phyloP scores from a whole-genome alignment of 1,284 basidiomycete species.

The Papiliotrema terrestris region DNA sequence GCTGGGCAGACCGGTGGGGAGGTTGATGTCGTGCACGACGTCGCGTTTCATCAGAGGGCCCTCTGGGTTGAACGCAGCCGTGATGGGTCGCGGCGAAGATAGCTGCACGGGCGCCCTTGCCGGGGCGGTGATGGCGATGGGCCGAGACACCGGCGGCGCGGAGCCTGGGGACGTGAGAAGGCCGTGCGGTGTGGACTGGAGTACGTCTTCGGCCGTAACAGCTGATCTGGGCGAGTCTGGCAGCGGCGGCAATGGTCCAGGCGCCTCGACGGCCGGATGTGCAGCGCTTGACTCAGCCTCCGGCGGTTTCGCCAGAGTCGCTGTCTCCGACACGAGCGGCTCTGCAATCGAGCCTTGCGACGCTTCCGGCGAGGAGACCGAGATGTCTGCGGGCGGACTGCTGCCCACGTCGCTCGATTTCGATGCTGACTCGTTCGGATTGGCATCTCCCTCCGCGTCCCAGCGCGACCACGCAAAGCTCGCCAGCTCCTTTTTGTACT shows the following conservation, averaged over 20 bases:
- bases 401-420: background rate
- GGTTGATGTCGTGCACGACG: slow-evolving; percentile 2
- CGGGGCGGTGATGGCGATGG: background rate
- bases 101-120: background rate
- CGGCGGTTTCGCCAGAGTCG: slow-evolving; percentile 3
- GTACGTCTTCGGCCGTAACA: background rate
- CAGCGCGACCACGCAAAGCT: slow-evolving; percentile 32
- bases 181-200: background rate
- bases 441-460: slow-evolving; percentile 4
- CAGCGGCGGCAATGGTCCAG: background rate
- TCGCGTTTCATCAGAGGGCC: background rate
- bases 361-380: no score
- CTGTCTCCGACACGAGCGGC: background rate
- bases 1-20: slow-evolving; percentile 24
- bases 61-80: background rate
- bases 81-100: slow-evolving; percentile 8
- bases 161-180: background rate
- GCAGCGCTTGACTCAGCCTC: background rate
- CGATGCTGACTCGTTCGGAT: background rate
- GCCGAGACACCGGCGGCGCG: background rate
- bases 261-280: background rate
- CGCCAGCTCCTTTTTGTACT: slow-evolving; percentile 29
- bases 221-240: background rate
- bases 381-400: no score
- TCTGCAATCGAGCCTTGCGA: background rate